Percentiles rank a stretch among this genome's conserved stretches.
phyloP scores from a whole-genome alignment of 2,329 filamentous ascomycete species.

The Fusarium sp. region DNA sequence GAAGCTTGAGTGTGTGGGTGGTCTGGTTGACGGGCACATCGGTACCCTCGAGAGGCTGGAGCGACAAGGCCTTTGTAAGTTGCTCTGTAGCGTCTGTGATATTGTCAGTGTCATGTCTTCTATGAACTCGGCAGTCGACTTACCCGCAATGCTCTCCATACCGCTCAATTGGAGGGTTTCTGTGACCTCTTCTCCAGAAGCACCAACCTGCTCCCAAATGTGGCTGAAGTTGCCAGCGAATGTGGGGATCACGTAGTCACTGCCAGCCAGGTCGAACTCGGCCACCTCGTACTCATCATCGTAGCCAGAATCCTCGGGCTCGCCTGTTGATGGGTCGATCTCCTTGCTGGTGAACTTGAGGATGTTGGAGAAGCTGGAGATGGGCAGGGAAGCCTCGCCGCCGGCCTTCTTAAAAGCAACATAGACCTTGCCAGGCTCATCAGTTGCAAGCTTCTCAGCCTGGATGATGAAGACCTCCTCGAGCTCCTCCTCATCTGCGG shows the following conservation, averaged over 20 bases:
- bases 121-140: slow-evolving; percentile 45
- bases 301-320: slow-evolving; percentile 91
- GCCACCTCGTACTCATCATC: slow-evolving; percentile 98
- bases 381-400: slow-evolving; percentile 79
- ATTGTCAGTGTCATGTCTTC: slow-evolving; percentile 35
- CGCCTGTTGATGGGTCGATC: slow-evolving; percentile 92
- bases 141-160: slow-evolving; percentile 93
- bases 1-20: slow-evolving; percentile 93
- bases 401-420: slow-evolving; percentile 89
- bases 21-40: slow-evolving; percentile 88
- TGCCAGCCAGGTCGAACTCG: slow-evolving; percentile 88
- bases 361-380: slow-evolving; percentile 86
- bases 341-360: slow-evolving; percentile 99
- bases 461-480: slow-evolving; percentile 96
- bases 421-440: slow-evolving; percentile 92
- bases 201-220: slow-evolving; percentile 92
- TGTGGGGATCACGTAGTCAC: slow-evolving; percentile 92
- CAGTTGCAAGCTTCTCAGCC: slow-evolving; percentile 80
- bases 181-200: slow-evolving; percentile 86
- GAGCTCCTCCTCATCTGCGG: slow-evolving; percentile 81
- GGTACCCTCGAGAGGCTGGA: slow-evolving; percentile 94
- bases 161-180: slow-evolving; percentile 90
- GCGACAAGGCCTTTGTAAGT: slow-evolving; percentile 83
- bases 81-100: slow-evolving; percentile 87
- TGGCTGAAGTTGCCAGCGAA: slow-evolving; percentile 96